These are phyloP conservation scores for Globisporangium okanoganense DNA, from an alignment of 352 stramenopile species.

Conservation along the genomic window DNA sequence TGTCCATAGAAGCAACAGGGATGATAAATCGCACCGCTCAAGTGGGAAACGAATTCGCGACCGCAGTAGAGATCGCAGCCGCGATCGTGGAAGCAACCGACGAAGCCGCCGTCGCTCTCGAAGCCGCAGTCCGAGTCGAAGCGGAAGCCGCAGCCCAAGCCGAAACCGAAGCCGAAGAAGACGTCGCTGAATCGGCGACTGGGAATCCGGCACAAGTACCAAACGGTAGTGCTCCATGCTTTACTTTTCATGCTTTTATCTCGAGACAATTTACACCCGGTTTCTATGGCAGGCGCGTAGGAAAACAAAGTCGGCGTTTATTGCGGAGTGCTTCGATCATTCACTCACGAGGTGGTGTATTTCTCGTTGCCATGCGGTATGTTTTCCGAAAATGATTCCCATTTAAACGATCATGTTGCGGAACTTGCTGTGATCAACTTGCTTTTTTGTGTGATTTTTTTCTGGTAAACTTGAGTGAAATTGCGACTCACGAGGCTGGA, in stretches of 20 bases:
- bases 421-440: not conserved
- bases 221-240: not conserved
- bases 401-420: slow-evolving; percentile 1
- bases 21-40: slow-evolving; percentile 10
- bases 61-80: slow-evolving; percentile 19
- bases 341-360: not conserved
- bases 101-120: slow-evolving; percentile 30
- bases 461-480: too few relatives aligned
- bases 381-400: not conserved
- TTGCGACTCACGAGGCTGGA: not conserved
- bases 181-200: slow-evolving; percentile 18
- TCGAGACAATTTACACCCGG: slow-evolving; percentile 13
- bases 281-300: slow-evolving; percentile 1
- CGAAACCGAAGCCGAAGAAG: slow-evolving; percentile 43
- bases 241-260: slow-evolving; percentile 1
- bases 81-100: slow-evolving; percentile 22
- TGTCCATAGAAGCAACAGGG: slow-evolving; percentile 1
- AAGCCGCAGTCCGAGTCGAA: slow-evolving; percentile 20
- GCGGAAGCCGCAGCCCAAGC: slow-evolving; percentile 34
- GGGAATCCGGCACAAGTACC: slow-evolving; percentile 6
- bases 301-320: not conserved
- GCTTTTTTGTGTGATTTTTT: not conserved
- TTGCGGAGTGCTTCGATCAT: not conserved
- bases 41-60: slow-evolving; percentile 4
- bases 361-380: slow-evolving; percentile 4